Evolutionary conservation across 2,329 filamentous ascomycete species (phyloP), one percentile per base, ranked within the genome.

Genomic region (Hypoxylon sp.): DNA sequence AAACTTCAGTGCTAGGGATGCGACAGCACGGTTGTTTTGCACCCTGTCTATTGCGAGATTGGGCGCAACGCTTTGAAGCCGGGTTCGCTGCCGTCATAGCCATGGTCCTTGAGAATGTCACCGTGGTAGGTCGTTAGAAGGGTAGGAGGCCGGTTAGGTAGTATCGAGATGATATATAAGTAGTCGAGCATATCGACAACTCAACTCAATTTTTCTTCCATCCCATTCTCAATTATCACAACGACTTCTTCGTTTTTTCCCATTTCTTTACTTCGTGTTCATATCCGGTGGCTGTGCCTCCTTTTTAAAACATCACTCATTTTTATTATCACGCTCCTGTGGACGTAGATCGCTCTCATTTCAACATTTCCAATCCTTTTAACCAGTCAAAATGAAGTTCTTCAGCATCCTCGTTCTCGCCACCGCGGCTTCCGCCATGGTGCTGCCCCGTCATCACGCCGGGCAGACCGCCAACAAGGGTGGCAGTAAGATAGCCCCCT

Each of bases 381-480:
- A 64, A 44, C 49, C 32, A 68, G 67, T 56, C 66, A 72, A 47
- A 58, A 72, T 71, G 70, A 70, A 71, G 64, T 72, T 71, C 57
- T 60, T 71, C 58, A 46, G 67, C 37, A 69, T 72, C 43, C 61
- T 72, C 41, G 34, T 72, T 41, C 70, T 72, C 24, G 70, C 67
- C 44, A 70, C 71, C 26, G 59, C 71, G 57, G 68, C 68, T 49
- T 59, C 64, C 20, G 71, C 70, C 34, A 10, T 71, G 63, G 70
- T 71, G 6, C 28, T 71, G 58, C 70, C 70, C 57, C 69, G 70
- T 41, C 70, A 72, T 46, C 70, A 72, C 54, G 56, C 61, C 3
- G 70, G 71, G 20, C 59, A 69, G 56, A 55, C 64, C 17, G 70
- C 61, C 28, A 67, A 67, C 53, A 34, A 47, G 3, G 44, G 8